Base-by-base conservation (phyloP, 2,329 filamentous ascomycete genomes). In the Monilinia aucupariae region DNA sequence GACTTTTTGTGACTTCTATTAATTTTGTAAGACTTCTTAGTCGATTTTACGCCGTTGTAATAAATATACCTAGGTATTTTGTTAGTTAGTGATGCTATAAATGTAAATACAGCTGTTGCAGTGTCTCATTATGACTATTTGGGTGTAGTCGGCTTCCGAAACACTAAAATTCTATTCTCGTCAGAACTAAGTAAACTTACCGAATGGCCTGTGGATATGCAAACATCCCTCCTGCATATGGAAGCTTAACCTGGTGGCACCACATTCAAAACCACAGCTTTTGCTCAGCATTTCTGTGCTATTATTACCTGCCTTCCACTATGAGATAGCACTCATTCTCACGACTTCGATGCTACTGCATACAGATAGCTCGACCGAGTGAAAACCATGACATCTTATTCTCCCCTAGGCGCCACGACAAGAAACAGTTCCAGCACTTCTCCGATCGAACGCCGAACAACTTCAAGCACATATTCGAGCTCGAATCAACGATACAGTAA, bases 401-500 rank as follows among this genome's bases (percentile, higher is more conserved):
- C 64, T 37, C 52, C 58, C 12, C 52, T 51, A 32, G 64, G 66
- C 47, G 60, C 43, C 49, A 61, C 61, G 48, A 64, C 39, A 53
- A 67, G 59, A 70, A 66, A 73, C 71, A 63, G 68, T 62, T 52
- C 61, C 52, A 48, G 68, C 71, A 47, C 68, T 51, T 63, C 67
- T 20, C 66, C 65, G 47, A 56, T 67, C 52, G 63, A 70, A 39
- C 68, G 64, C 51, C 65, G 64, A 53, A 67, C 66, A 22, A 70
- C 64, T 20, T 65, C 65, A 39, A 70, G 67, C 55, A 67, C 66
- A 3, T 68, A 66, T 20, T 67, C 67, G 10, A 69, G 65, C 41
- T 64, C 65, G 1, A 65, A 54, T 7, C 63, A 65, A 70, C 72
- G 66, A 71, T 74, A 54, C 56, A 76, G 76, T 66, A 68, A 72